phyloP scores from a whole-genome alignment of 345 rosid genomes.

The Eucalyptus polyanthemos region DNA sequence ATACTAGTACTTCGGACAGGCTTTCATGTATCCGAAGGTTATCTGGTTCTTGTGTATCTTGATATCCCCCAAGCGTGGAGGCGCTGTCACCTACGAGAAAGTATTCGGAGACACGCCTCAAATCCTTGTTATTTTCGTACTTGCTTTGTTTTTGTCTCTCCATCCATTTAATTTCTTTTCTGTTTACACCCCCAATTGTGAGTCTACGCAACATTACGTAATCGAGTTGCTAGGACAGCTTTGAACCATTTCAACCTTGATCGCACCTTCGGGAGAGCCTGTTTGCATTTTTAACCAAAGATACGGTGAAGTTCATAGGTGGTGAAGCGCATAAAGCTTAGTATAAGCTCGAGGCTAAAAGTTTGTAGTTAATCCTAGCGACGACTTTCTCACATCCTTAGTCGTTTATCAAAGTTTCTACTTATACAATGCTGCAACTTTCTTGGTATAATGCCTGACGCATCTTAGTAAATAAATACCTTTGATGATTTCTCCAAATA shows the following conservation, averaged over 20 bases:
- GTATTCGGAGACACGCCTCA: neutral
- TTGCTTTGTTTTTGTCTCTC: neutral
- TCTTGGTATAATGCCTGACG: neutral
- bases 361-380: neutral
- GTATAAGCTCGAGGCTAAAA: neutral
- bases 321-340: neutral
- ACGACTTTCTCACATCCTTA: neutral
- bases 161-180: neutral
- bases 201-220: neutral
- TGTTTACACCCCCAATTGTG: neutral
- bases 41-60: neutral
- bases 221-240: neutral
- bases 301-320: neutral
- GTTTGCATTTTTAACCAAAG: neutral
- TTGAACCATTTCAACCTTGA: neutral
- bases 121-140: neutral
- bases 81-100: neutral
- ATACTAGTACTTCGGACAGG: neutral
- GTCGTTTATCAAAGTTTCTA: neutral
- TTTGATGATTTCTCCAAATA: neutral
- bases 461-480: neutral
- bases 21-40: neutral
- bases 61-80: neutral
- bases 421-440: neutral
- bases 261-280: neutral